These are phyloP conservation scores for Vanrija pseudolonga DNA, from an alignment of 1,284 basidiomycete genomes.

Conservation along the genomic window DNA sequence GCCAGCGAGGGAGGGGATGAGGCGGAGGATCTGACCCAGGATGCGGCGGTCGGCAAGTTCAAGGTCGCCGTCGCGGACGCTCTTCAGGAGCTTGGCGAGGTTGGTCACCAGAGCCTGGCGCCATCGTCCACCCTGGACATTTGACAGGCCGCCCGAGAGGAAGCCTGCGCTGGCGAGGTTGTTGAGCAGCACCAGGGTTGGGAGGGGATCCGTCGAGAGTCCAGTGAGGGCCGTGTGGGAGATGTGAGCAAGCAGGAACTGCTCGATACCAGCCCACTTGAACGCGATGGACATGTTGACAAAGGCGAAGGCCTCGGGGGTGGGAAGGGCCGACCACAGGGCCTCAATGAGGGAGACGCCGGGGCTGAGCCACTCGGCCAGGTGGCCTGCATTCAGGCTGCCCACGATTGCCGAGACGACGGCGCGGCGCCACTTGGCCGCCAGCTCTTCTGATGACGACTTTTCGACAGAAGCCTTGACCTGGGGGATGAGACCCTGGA, in stretches of 20 bases:
- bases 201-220: slow-evolving; percentile 31
- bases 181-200: slow-evolving; percentile 43
- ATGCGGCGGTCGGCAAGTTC: slow-evolving; percentile 20
- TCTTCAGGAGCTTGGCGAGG: slow-evolving; percentile 10
- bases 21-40: slow-evolving; percentile 30
- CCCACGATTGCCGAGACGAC: slow-evolving; percentile 33
- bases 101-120: slow-evolving; percentile 32
- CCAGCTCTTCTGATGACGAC: background rate
- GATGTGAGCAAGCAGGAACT: slow-evolving; percentile 43
- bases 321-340: slow-evolving; percentile 34
- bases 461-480: background rate
- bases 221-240: slow-evolving; percentile 27
- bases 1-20: slow-evolving; percentile 29
- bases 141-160: slow-evolving; percentile 41
- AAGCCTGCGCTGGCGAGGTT: slow-evolving; percentile 40
- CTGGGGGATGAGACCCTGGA: slow-evolving; percentile 22
- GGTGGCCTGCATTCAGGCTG: slow-evolving; percentile 40
- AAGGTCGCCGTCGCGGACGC: slow-evolving; percentile 1
- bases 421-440: slow-evolving; percentile 25
- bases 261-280: slow-evolving; percentile 48
- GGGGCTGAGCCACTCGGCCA: slow-evolving; percentile 48
- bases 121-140: slow-evolving; percentile 49
- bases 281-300: slow-evolving; percentile 40
- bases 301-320: slow-evolving; percentile 38
- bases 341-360: slow-evolving; percentile 45